Percentiles rank a stretch among this genome's conserved stretches.
phyloP scores from a whole-genome alignment of 2,329 filamentous ascomycete genomes.

The Fusarium chlamydosporum region DNA sequence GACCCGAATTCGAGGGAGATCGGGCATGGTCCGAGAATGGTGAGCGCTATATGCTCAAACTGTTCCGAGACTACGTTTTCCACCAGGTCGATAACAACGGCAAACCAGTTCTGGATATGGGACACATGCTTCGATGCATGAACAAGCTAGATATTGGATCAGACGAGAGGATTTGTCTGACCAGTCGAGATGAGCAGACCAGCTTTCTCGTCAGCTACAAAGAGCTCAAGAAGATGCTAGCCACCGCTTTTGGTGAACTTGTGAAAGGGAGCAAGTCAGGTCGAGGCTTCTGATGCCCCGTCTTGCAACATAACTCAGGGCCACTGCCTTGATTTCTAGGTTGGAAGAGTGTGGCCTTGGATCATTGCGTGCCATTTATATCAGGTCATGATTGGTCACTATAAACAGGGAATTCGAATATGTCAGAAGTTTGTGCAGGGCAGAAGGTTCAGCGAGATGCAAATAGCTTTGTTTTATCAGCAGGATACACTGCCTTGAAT shows the following conservation, averaged over 20 bases:
- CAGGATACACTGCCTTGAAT: slow-evolving; percentile 46
- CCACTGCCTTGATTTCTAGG: slow-evolving; percentile 32
- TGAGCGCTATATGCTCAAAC: slow-evolving; percentile 90
- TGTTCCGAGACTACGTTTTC: slow-evolving; percentile 97
- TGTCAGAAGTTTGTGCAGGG: slow-evolving; percentile 33
- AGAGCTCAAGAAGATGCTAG: slow-evolving; percentile 80
- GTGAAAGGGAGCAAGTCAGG: slow-evolving; percentile 62
- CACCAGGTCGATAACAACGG: slow-evolving; percentile 92
- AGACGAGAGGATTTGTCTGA: slow-evolving; percentile 87
- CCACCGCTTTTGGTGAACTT: slow-evolving; percentile 71
- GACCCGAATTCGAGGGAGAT: slow-evolving; percentile 85
- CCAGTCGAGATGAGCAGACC: slow-evolving; percentile 91
- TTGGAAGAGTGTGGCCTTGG: slow-evolving; percentile 20
- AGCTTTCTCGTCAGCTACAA: slow-evolving; percentile 91
- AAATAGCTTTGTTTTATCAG: slow-evolving; percentile 41
- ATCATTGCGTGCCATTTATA: slow-evolving; percentile 9
- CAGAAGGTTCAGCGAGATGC: slow-evolving; percentile 24
- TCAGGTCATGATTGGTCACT: slow-evolving; percentile 15
- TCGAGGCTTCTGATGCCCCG: slow-evolving; percentile 54
- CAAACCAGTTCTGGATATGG: slow-evolving; percentile 86
- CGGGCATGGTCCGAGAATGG: slow-evolving; percentile 90
- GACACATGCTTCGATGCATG: slow-evolving; percentile 86
- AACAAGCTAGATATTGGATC: slow-evolving; percentile 94
- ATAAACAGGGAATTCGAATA: slow-evolving; percentile 31
- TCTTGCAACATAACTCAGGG: slow-evolving; percentile 14